These are phyloP conservation scores for Amphichorda felina DNA, from an alignment of 2,329 filamentous ascomycete genomes.

Conservation along the genomic window DNA sequence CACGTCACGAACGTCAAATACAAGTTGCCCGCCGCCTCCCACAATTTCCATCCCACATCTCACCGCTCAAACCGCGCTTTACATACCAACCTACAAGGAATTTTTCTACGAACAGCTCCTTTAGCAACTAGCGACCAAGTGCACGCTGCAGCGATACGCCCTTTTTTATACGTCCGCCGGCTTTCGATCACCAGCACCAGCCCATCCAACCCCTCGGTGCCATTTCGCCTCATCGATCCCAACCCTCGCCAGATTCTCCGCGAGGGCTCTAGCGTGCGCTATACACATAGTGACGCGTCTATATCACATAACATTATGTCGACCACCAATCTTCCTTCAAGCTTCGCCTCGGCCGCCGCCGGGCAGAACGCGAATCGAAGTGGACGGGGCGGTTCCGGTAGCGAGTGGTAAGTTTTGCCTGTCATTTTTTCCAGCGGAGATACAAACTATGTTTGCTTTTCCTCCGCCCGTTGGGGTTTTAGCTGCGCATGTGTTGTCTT, in stretches of 20 bases:
- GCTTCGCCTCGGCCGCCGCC: conserved; percentile 74
- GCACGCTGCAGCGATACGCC: too few species aligned
- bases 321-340: conserved; percentile 60
- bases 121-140: too few species aligned
- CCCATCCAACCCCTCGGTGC: not conserved
- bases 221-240: not conserved
- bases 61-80: too few species aligned
- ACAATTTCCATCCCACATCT: not conserved
- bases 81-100: too few species aligned
- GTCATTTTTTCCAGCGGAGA: too few species aligned
- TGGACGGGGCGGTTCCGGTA: conserved; percentile 42
- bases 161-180: too few species aligned
- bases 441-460: too few species aligned
- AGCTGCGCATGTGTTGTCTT: too few species aligned
- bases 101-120: too few species aligned
- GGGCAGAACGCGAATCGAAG: conserved; percentile 57
- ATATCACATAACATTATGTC: not conserved
- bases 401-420: conserved; percentile 73
- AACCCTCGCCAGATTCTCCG: not conserved
- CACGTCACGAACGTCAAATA: not conserved
- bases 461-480: too few species aligned
- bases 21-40: not conserved
- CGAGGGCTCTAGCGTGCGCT: not conserved
- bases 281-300: conserved; percentile 1
- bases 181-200: too few species aligned